phyloP scores from a whole-genome alignment of 257 asterid genomes.

The Lycium barbarum region DNA sequence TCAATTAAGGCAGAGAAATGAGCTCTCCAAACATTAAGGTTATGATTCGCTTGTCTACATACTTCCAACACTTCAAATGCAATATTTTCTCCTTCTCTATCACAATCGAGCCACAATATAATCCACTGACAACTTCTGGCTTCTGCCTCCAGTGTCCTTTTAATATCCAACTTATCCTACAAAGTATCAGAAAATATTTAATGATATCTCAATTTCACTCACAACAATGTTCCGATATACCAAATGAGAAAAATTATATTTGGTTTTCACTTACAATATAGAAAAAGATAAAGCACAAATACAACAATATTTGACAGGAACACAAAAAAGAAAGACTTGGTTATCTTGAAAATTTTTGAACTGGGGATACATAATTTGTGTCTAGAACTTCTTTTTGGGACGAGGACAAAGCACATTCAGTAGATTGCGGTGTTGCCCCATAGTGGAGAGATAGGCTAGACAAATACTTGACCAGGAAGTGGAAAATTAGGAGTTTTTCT shows the following conservation, averaged over 20 bases:
- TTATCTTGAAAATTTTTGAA: neutral
- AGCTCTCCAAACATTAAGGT: slow-evolving; percentile 91
- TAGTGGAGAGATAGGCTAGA: neutral
- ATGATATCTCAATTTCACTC: slow-evolving; percentile 16
- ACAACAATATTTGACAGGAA: slow-evolving; percentile 17
- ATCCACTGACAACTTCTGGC: slow-evolving; percentile 95
- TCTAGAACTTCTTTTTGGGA: slow-evolving; percentile 5
- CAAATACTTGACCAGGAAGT: neutral
- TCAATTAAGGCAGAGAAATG: slow-evolving; percentile 88
- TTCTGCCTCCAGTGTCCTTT: slow-evolving; percentile 89
- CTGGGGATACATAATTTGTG: neutral
- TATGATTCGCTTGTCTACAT: slow-evolving; percentile 77
- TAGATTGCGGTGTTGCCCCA: neutral
- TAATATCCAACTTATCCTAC: slow-evolving; percentile 84
- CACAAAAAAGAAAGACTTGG: neutral
- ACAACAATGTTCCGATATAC: neutral
- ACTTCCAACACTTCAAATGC: slow-evolving; percentile 93
- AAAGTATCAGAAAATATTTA: slow-evolving; percentile 31
- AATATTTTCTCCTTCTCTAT: slow-evolving; percentile 97
- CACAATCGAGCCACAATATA: slow-evolving; percentile 97
- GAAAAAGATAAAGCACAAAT: neutral
- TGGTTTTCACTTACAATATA: neutral
- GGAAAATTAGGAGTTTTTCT: neutral
- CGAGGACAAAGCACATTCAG: neutral
- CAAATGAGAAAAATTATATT: neutral